A percentile compares a stretch with the other conserved stretches of the same genome.
phyloP scores from a whole-genome alignment of 257 asterid genomes.

The Solanum appendiculatum region DNA sequence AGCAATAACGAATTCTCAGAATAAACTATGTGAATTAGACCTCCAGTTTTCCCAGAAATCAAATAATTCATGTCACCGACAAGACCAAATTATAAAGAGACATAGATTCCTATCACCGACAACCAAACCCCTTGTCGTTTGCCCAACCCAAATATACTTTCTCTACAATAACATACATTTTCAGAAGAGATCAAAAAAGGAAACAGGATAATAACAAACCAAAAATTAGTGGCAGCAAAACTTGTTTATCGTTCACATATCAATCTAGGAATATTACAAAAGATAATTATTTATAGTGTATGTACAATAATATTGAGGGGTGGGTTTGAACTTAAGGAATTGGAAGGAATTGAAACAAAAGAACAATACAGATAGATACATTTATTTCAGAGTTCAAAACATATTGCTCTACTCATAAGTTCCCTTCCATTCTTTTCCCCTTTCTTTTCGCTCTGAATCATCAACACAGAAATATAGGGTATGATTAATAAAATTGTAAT shows the following conservation, averaged over 20 bases:
- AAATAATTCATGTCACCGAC: background rate
- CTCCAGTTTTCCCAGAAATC: background rate
- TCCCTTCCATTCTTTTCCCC: background rate
- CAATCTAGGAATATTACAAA: background rate
- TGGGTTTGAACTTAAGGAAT: background rate
- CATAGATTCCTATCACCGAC: background rate
- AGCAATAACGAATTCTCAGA: background rate
- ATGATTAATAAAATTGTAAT: background rate
- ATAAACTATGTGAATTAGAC: background rate
- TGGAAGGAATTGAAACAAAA: background rate
- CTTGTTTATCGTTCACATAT: background rate
- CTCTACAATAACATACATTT: background rate
- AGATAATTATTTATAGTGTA: background rate
- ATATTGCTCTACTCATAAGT: background rate
- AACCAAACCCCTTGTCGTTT: background rate
- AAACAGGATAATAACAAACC: background rate
- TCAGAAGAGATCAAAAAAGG: background rate
- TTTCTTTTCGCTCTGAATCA: background rate
- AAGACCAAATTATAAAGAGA: background rate
- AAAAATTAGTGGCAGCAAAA: background rate
- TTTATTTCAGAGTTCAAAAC: background rate
- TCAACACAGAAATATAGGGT: background rate
- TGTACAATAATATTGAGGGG: background rate
- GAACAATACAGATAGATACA: background rate
- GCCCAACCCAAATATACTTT: background rate